Conservation (phyloP, 768 basidiomycete genomes). For the Leccinum truebloodii region DNA sequence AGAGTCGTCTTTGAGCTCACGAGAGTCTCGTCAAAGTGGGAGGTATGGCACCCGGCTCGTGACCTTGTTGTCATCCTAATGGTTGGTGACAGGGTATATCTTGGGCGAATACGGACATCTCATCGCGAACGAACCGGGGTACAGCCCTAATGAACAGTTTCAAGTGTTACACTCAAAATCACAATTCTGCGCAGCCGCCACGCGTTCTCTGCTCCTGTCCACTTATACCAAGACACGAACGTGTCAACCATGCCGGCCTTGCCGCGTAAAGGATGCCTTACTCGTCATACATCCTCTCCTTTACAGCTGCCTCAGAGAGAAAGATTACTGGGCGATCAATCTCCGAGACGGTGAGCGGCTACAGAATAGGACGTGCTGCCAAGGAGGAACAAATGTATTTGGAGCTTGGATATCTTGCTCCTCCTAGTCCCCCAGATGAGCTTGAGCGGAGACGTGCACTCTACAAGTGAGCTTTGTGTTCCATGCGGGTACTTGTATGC, state of each 20-base stretch:
- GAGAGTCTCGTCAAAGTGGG: slow-evolving; percentile 96
- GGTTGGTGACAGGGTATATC: slow-evolving; percentile 73
- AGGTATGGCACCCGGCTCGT: slow-evolving; percentile 48
- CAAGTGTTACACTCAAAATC: slow-evolving; percentile 91
- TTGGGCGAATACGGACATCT: slow-evolving; percentile 98
- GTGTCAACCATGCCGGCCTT: slow-evolving; percentile 46
- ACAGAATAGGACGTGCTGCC: slow-evolving; percentile 48
- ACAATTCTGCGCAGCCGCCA: slow-evolving; percentile 89
- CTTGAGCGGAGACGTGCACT: slow-evolving; percentile 78
- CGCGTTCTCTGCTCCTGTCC: slow-evolving; percentile 88
- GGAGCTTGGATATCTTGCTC: slow-evolving; percentile 68
- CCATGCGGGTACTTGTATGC: not conserved
- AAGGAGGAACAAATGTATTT: slow-evolving; percentile 70
- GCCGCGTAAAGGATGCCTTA: slow-evolving; percentile 53
- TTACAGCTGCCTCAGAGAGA: slow-evolving; percentile 41
- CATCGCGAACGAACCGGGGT: slow-evolving; percentile 92
- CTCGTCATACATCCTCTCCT: slow-evolving; percentile 66
- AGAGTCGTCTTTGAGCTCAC: slow-evolving; percentile 88
- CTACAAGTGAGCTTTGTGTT: slow-evolving; percentile 59
- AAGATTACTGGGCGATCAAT: slow-evolving; percentile 35
- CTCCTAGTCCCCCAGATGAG: slow-evolving; percentile 87
- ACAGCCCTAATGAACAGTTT: slow-evolving; percentile 94
- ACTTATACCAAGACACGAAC: slow-evolving; percentile 22
- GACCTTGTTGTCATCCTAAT: slow-evolving; percentile 13
- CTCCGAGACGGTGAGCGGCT: slow-evolving; percentile 33